Base-by-base conservation (phyloP, 2,329 filamentous ascomycete genomes). In the Colletotrichum destructivum region DNA sequence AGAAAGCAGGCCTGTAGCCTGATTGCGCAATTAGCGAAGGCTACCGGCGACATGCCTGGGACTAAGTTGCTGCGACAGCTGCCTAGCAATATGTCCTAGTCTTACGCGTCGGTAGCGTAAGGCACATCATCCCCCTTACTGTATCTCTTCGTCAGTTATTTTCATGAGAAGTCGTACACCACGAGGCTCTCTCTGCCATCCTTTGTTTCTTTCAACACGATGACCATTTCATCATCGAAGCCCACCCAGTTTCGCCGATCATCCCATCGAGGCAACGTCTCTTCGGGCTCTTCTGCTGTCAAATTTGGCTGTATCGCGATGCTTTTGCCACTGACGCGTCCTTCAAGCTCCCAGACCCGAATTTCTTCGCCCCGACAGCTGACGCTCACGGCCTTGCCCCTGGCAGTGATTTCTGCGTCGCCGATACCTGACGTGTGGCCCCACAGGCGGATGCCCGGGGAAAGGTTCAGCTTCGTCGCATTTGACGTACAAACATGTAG, bases 171-270 rank as follows among this genome's bases (percentile, higher is more conserved):
- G 81, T 98, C 94, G 79, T 98, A 98, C 54, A 96, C 91, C 78
- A 95, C 88, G 73, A 98, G 81, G 72, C 92, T 91, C 78, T 96
- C 93, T 49, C 88, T 87, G 1, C 93, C 93, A 35, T 88, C 84
- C 35, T 84, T 81, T 74, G 89, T 88, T 81, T 96, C 93, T 74
- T 93, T 92, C 62, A 97, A 85, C 52, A 98, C 90, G 73, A 97
- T 91, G n/a, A 98, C 93, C 83, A 94, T 94, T 81, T 97, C 94
- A 54, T 97, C 94, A 77, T 98, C 94, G 77, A 98, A 98, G 0
- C 94, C 94, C 11, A 98, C 90, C 89, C 93, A 96, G 62, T 88
- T 88, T 71, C 86, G 83, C 60, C 82, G 80, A 69, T 86, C 86
- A 46, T 88, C 84, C 79, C 83, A 83, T 49, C 79, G 77, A 40